A percentile compares a stretch with the other conserved stretches of the same genome.
Evolutionary conservation across 176 grass and related monocot species (phyloP).

Genomic region (Paspalum notatum): DNA sequence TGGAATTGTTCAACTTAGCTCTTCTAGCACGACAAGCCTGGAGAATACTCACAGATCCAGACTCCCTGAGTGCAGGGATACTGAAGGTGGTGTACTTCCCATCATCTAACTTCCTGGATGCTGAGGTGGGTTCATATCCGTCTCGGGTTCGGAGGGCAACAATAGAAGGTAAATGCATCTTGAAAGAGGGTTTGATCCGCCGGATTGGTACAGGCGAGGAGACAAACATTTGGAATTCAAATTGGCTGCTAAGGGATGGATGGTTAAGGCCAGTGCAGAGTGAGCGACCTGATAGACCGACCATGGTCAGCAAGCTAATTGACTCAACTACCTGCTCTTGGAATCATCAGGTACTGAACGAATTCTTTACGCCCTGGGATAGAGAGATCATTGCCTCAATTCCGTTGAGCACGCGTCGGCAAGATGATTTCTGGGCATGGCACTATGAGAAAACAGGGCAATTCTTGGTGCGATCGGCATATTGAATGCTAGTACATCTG

Average conservation of each 20-base stretch:
- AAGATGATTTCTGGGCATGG: neutral
- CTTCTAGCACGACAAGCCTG: neutral
- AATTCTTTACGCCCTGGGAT: neutral
- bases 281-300: neutral
- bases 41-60: rapidly evolving
- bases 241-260: neutral
- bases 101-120: rapidly evolving
- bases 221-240: rapidly evolving
- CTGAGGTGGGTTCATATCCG: rapidly evolving
- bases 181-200: neutral
- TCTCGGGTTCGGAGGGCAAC: neutral
- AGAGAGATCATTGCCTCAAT: rapidly evolving
- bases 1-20: neutral
- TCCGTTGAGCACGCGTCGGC: rapidly evolving
- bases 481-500: neutral
- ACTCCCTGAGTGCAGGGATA: rapidly evolving
- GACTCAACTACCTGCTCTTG: too few species aligned
- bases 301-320: too few species aligned
- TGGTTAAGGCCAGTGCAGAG: rapidly evolving
- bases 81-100: neutral
- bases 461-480: neutral
- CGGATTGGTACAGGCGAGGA: rapidly evolving
- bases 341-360: neutral
- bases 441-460: neutral
- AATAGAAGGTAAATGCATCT: rapidly evolving